phyloP scores from a whole-genome alignment of 495 filamentous ascomycete species.

The Penicillium nucicola region DNA sequence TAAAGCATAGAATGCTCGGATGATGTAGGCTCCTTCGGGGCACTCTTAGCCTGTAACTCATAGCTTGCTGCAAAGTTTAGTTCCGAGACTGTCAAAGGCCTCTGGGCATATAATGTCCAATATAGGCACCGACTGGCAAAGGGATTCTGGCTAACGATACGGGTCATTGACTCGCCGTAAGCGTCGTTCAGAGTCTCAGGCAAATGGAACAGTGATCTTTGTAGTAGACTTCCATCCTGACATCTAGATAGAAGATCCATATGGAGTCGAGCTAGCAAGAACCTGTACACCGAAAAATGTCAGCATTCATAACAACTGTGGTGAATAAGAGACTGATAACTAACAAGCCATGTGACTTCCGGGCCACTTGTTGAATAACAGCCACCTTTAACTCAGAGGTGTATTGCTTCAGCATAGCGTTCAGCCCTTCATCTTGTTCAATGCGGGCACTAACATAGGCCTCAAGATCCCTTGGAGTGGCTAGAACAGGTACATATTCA shows the following conservation, averaged over 20 bases:
- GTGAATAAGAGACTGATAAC: neutral
- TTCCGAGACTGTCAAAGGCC: conserved; percentile 26
- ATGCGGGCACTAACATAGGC: conserved; percentile 17
- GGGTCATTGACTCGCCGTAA: conserved; percentile 34
- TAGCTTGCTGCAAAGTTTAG: conserved; percentile 16
- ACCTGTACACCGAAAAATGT: conserved; percentile 14
- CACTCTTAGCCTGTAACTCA: neutral
- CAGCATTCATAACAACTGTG: neutral
- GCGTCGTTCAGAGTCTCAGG: conserved; percentile 31
- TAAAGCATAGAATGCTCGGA: conserved; percentile 19
- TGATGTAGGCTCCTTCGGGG: neutral
- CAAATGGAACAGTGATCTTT: conserved; percentile 26
- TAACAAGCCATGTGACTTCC: conserved; percentile 30
- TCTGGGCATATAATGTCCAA: conserved; percentile 27
- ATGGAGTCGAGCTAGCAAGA: conserved; percentile 29
- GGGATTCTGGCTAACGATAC: conserved; percentile 21
- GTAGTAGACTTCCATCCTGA: conserved; percentile 17
- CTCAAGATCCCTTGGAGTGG: conserved; percentile 16
- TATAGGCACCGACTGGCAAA: conserved; percentile 23
- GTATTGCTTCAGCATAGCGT: conserved; percentile 8
- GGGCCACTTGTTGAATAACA: conserved; percentile 14
- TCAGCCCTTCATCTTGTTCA: conserved; percentile 7
- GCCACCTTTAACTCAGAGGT: conserved; percentile 12
- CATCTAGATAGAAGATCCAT: conserved; percentile 26
- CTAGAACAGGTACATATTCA: conserved; percentile 11